phyloP scores from a whole-genome alignment of 2,329 filamentous ascomycete species.

The Malbranchea zuffiana region DNA sequence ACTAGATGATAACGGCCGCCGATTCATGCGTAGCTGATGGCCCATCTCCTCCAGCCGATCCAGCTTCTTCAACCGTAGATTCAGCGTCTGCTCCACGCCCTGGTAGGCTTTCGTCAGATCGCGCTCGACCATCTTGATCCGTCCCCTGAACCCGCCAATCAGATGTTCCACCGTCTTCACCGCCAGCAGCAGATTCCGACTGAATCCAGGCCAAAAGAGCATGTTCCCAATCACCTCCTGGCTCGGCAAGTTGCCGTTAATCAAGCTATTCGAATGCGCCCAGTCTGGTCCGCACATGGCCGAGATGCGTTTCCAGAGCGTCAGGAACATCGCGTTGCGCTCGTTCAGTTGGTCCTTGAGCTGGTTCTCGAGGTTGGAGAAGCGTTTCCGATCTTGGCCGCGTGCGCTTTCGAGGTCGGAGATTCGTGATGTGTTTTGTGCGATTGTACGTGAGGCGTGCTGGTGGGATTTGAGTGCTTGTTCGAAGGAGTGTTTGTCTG shows the following conservation, averaged over 20 bases:
- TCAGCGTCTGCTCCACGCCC: constrained; percentile 67
- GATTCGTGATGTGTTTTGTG: constrained; percentile 73
- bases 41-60: constrained; percentile 76
- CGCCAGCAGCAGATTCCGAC: constrained; percentile 75
- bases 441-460: constrained; percentile 74
- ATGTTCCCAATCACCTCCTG: constrained; percentile 78
- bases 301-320: constrained; percentile 83
- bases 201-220: constrained; percentile 65
- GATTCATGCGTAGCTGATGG: constrained; percentile 44
- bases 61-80: constrained; percentile 69
- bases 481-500: constrained; percentile 80
- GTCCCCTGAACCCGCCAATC: constrained; percentile 63
- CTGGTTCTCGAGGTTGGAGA: constrained; percentile 63
- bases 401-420: constrained; percentile 74
- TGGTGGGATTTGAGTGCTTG: constrained; percentile 78
- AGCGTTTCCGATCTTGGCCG: constrained; percentile 64
- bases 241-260: constrained; percentile 77
- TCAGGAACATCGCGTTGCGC: constrained; percentile 75
- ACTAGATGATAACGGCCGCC: constrained; percentile 22
- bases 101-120: constrained; percentile 89
- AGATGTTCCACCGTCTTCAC: constrained; percentile 79
- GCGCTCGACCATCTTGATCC: constrained; percentile 75
- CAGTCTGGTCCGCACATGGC: constrained; percentile 82
- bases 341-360: constrained; percentile 81
- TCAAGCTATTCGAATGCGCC: constrained; percentile 77